Percentiles rank a stretch among this genome's conserved stretches.
These are phyloP conservation scores for Pisolithus tinctorius DNA, from an alignment of 768 basidiomycete genomes.

Conservation along the genomic window DNA sequence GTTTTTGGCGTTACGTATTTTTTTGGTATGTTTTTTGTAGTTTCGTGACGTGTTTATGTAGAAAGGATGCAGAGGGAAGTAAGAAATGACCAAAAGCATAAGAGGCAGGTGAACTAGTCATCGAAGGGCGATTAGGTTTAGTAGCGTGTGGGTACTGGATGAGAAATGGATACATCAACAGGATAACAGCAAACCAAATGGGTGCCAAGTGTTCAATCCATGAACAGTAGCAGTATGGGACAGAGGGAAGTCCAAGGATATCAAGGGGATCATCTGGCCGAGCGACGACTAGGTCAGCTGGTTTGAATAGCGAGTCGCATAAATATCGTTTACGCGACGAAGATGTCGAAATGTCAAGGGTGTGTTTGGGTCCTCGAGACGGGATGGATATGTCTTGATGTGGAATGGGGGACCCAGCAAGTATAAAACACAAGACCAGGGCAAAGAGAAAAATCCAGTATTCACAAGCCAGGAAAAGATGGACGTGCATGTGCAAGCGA, in stretches of 20 bases:
- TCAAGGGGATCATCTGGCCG: constrained; percentile 17
- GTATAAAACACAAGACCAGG: constrained; percentile 16
- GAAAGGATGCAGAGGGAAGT: constrained; percentile 10
- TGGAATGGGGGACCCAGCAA: constrained; percentile 18
- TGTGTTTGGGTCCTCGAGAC: constrained; percentile 40
- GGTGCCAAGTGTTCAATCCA: constrained; percentile 30
- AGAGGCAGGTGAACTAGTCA: constrained; percentile 29
- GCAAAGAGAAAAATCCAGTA: constrained; percentile 24
- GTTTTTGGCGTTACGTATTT: constrained; percentile 43
- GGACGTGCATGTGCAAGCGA: constrained; percentile 32
- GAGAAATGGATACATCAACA: constrained; percentile 28
- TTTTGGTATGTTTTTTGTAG: constrained; percentile 33
- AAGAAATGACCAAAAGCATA: constrained; percentile 30
- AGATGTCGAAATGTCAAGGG: constrained; percentile 23
- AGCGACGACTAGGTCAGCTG: constrained; percentile 18
- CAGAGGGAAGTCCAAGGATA: constrained; percentile 27
- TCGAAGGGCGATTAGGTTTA: constrained; percentile 31
- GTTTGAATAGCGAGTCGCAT: constrained; percentile 18
- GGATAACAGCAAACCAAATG: constrained; percentile 19
- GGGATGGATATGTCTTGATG: constrained; percentile 61
- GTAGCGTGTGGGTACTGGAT: constrained; percentile 24
- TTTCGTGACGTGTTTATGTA: constrained; percentile 25
- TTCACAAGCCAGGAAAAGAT: constrained; percentile 30
- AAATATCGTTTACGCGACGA: constrained; percentile 26
- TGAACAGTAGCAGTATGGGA: constrained; percentile 25